phyloP scores from a whole-genome alignment of 1,284 basidiomycete species.

The Afroboletus lepidellus region DNA sequence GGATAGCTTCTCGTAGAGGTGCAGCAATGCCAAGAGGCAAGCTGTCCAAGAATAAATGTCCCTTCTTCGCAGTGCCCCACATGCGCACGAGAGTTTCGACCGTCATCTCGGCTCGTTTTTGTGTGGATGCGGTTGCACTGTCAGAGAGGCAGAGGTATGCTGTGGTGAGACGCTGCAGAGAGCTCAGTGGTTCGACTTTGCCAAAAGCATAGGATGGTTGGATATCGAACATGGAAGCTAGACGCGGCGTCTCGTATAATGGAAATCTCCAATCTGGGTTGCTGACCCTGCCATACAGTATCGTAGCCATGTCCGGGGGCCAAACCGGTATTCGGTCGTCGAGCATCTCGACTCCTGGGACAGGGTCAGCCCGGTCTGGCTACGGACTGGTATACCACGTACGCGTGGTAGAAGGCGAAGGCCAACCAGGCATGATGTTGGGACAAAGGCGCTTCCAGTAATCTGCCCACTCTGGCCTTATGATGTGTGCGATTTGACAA shows the following conservation, averaged over 20 bases:
- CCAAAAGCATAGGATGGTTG: constrained; percentile 62
- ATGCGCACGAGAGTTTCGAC: constrained; percentile 59
- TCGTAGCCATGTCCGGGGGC: constrained; percentile 65
- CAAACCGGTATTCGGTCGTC: constrained; percentile 69
- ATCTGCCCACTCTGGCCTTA: constrained; percentile 82
- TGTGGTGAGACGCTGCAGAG: constrained; percentile 48
- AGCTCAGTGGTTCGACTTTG: constrained; percentile 50
- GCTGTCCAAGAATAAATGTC: constrained; percentile 44
- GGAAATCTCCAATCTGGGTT: constrained; percentile 65
- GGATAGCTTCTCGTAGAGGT: constrained; percentile 79
- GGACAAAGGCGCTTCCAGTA: constrained; percentile 83
- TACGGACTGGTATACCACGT: constrained; percentile 20
- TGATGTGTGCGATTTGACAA: constrained; percentile 61
- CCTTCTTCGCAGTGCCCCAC: constrained; percentile 41
- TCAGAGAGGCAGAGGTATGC: constrained; percentile 62
- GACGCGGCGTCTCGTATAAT: constrained; percentile 49
- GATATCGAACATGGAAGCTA: constrained; percentile 50
- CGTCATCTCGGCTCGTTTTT: constrained; percentile 64
- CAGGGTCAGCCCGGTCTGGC: constrained; percentile 7
- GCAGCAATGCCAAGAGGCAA: constrained; percentile 76
- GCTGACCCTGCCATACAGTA: constrained; percentile 62
- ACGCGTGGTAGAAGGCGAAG: constrained; percentile 46
- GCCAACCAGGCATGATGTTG: constrained; percentile 55
- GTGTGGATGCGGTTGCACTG: constrained; percentile 43
- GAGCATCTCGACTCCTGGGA: constrained; percentile 43